A percentile compares a stretch with the other conserved stretches of the same genome.
phyloP scores from a whole-genome alignment of 108 stramenopile genomes.

The Nannochloropsis oceanica region DNA sequence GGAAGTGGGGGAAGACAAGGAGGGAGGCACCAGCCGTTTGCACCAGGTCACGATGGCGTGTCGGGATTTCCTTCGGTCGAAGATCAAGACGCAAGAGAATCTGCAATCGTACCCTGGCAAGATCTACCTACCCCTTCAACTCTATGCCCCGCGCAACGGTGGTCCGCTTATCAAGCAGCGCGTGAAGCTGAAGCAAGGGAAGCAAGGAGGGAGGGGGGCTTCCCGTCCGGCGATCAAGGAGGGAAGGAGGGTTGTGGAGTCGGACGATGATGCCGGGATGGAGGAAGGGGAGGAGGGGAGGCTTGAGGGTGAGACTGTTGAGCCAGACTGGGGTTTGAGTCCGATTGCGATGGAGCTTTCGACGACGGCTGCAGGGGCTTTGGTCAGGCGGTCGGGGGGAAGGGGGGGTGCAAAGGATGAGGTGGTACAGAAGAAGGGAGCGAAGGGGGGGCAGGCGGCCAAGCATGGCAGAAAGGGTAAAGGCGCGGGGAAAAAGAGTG shows the following conservation, averaged over 20 bases:
- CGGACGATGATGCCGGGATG: neutral
- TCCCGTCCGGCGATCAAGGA: too few species aligned
- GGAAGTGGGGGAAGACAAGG: neutral
- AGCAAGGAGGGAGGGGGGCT: neutral
- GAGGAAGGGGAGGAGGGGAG: neutral
- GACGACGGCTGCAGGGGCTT: neutral
- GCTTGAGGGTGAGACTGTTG: neutral
- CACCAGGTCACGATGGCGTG: neutral
- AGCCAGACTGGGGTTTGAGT: neutral
- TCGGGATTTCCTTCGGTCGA: neutral
- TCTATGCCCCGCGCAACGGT: neutral
- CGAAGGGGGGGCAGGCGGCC: neutral
- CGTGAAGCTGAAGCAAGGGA: neutral
- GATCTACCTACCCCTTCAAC: conserved; percentile 12
- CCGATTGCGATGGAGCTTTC: neutral
- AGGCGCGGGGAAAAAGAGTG: neutral
- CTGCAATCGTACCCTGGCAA: conserved; percentile 16
- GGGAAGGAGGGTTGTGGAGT: neutral
- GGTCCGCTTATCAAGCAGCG: neutral
- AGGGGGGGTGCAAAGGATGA: neutral
- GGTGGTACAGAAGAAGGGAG: neutral
- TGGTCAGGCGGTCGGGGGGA: neutral
- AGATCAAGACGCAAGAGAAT: conserved; percentile 12
- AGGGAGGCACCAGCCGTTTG: neutral
- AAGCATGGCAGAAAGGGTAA: too few species aligned